Evolutionary conservation across 176 grass and related monocot genomes (phyloP), one percentile per base, ranked within the genome.

Genomic region (Carex pumila): DNA sequence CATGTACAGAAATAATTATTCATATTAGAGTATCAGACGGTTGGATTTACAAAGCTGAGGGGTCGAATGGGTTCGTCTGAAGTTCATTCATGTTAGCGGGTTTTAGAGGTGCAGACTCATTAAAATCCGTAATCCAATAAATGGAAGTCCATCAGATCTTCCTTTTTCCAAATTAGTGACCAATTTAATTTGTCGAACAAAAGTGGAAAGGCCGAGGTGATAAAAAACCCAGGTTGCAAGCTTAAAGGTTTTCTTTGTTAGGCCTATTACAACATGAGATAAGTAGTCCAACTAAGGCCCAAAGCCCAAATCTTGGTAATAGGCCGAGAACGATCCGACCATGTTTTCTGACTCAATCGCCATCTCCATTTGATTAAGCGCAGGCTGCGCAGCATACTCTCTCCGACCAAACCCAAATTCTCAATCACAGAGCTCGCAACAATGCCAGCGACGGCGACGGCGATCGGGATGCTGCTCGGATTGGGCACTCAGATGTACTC

Each of bases 401-500:
- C 60, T 50, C 63, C 60, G 29, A 17, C 59, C 80, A 29, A 50
- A 49, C 15, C 80, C 60, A 82, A 52, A 49, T 15, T 49, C 36
- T 45, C 14, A 47, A 39, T 81, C 60, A 69, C 64, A 41, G 36
- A 36, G 61, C 47, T 15, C 52, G 41, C 65, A 54, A 84, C 34
- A 71, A 93, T 95, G 96, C 91, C 96, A 82, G 80, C 84, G 80
- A 99, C 96, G 65, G 79, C 91, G 85, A 98, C 96, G 79, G 86
- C 90, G 85, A 90, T 95, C 72, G 96, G 96, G 41, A 89, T 89
- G 86, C 93, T 98, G 12, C 86, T 95, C 83, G 91, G 96, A 25
- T 59, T 95, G 34, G 86, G 92, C 80, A 92, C 93, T 52, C 89
- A 98, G 91, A 83, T 99, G 93, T 99, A 99, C 85, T 99, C 96